Conservation (phyloP, 148 eudicot genomes). For the Rhododendron kiyosumense region DNA sequence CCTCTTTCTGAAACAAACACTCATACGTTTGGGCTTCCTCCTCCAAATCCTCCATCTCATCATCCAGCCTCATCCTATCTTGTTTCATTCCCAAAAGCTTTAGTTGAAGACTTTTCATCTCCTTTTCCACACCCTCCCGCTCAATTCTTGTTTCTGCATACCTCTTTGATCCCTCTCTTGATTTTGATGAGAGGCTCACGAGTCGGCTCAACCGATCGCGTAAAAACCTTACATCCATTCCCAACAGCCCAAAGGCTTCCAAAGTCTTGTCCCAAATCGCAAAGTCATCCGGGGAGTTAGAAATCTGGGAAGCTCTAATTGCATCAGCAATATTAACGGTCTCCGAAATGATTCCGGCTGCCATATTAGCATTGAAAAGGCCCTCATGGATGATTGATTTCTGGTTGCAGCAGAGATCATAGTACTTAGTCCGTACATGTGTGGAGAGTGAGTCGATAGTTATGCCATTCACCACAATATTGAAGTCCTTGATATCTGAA, state of each 20-base stretch:
- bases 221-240: slow-evolving; percentile 47
- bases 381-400: slow-evolving; percentile 34
- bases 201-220: slow-evolving; percentile 22
- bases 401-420: slow-evolving; percentile 43
- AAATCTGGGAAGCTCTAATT: slow-evolving; percentile 24
- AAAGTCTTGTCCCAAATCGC: slow-evolving; percentile 44
- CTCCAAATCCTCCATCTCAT: slow-evolving; percentile 19
- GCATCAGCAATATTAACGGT: slow-evolving; percentile 54
- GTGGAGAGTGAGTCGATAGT: slow-evolving; percentile 32
- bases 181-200: slow-evolving; percentile 10
- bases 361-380: slow-evolving; percentile 33
- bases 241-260: slow-evolving; percentile 40
- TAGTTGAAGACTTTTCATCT: slow-evolving; percentile 15
- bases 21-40: not conserved
- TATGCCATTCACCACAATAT: slow-evolving; percentile 27
- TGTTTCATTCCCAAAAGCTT: slow-evolving; percentile 22
- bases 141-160: slow-evolving; percentile 11
- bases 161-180: slow-evolving; percentile 3
- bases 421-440: slow-evolving; percentile 35
- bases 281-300: slow-evolving; percentile 19
- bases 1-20: slow-evolving; percentile 2
- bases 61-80: slow-evolving; percentile 17
- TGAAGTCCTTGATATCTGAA: slow-evolving; percentile 23
- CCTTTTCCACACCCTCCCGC: slow-evolving; percentile 8
- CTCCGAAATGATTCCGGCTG: slow-evolving; percentile 41